Evolutionary conservation across 345 rosid species (phyloP).

Genomic region (Populus pruinosa): DNA sequence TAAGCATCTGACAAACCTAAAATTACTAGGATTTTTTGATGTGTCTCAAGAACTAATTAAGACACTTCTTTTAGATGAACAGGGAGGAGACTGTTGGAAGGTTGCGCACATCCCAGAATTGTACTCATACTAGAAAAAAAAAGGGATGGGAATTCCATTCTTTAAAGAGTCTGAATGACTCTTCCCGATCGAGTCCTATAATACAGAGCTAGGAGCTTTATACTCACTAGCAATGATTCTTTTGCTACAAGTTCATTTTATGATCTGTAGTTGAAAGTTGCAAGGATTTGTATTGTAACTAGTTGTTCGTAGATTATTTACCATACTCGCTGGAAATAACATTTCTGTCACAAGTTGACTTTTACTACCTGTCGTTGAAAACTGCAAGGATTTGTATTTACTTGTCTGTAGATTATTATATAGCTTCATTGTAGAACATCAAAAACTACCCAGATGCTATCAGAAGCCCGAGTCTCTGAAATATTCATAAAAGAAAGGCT

Average conservation of each 20-base stretch:
- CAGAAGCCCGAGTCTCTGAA: too few relatives aligned
- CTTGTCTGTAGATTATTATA: too few relatives aligned
- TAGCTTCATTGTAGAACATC: neutral
- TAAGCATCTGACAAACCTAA: constrained; percentile 25
- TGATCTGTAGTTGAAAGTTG: neutral
- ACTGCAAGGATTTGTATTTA: too few relatives aligned
- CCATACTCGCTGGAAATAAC: too few relatives aligned
- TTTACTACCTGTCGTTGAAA: too few relatives aligned
- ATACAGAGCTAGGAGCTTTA: constrained; percentile 16
- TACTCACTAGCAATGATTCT: constrained; percentile 19
- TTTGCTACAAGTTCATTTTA: neutral
- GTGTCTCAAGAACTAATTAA: constrained; percentile 32
- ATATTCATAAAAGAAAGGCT: too few relatives aligned
- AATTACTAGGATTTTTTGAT: constrained; percentile 29
- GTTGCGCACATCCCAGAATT: constrained; percentile 17
- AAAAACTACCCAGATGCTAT: too few relatives aligned
- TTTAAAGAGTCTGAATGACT: constrained; percentile 4
- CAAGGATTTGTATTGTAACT: neutral
- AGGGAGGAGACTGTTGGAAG: constrained; percentile 4
- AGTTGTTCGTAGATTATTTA: too few relatives aligned
- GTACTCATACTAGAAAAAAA: constrained; percentile 26
- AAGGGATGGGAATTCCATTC: constrained; percentile 34
- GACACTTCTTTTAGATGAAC: neutral
- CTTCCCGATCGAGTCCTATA: constrained; percentile 1
- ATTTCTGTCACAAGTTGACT: too few relatives aligned